Base-by-base conservation (phyloP, 345 rosid genomes). In the Brassica juncea region DNA sequence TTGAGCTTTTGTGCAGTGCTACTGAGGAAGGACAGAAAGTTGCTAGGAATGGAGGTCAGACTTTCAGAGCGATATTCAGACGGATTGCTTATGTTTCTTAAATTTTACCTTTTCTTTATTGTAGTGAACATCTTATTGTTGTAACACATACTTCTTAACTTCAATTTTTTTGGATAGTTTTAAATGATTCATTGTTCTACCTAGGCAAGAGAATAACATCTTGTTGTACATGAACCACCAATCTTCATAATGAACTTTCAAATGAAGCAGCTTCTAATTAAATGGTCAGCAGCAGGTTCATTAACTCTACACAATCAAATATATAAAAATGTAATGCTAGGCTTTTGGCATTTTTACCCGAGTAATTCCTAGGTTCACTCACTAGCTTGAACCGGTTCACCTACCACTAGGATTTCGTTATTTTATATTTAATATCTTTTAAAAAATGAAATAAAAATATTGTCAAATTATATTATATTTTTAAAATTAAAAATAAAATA, bases 21-120 rank as follows among this genome's bases (percentile, higher is more conserved):
- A 92, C 97, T 0, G 97, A 92, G 76, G 97, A 92, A 90, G 97
- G 94, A 35, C 91, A 92, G 37, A 92, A 92, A 78, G 94, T 92
- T 78, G 92, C 93, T 2, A 84, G 97, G 85, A 89, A 92, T 68
- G 92, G 80, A 0, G 97, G 97, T 4, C 88, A 90, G 70, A 92
- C 93, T 31, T 92, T 84, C 75, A 87, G 77, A 73, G 93, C 94
- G 3, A 82, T 92, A 60, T 92, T 80, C 60, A 84, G 90, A 77
- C 93, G 94, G 4, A 88, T 88, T 59, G 81, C 70, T 1, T 81
- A 71, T 44, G 16, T 25, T 71, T 76, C 80, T 70, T 81, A 63
- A 37, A 0, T 74, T 68, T 0, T 0, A 9, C 2, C 0, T 19
- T 72, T 23, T 16, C 37, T 68, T 5, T 34, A 1, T 23, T 70